Base-by-base conservation (phyloP, 129 eudicot genomes). In the Kitagawia praeruptora region DNA sequence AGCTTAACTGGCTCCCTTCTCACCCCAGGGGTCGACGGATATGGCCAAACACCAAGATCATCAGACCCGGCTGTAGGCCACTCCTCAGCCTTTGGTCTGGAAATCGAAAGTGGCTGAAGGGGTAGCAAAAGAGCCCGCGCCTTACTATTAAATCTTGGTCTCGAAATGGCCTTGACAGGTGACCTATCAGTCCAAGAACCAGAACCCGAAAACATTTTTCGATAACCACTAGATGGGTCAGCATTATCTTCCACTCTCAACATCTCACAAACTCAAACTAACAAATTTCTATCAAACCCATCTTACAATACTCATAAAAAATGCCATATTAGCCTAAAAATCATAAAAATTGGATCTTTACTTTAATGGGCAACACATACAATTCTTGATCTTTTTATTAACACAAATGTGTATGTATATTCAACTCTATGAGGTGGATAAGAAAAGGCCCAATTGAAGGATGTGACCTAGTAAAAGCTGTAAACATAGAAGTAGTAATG, bases 61-160 rank as follows among this genome's bases (percentile, higher is more conserved):
- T 91, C 96, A n/a, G 89, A 85, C 6, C 96, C 91, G 0, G 93
- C 91, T 80, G 85, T 91, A 1, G 96, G 96, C 96, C 93, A 91
- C 87, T 91, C 93, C 13, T 88, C 96, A 78, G 85, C 84, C 72
- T 89, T 88, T 70, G 91, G 77, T 21, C 96, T 84, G 79, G 93
- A 87, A 77, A 91, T 91, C 1, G 96, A 56, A 56, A 87, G 69
- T 3, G 90, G 90, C 79, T 84, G 90, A 70, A 91, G 84, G 15
- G 96, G 91, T 1, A 91, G 93, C 85, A 91, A 66, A 70, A 85
- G 83, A 15, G 89, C 84, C 81, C 96, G 76, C 18, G 83, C 85
- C 82, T 89, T 75, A 28, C 53, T 8, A 25, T 2, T 87, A 56
- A 85, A 82, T 75, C 83, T 86, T 1, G 93, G 83, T 45, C 93